Evolutionary conservation across 2,329 filamentous ascomycete species (phyloP).

Genomic region (Curvularia verruculosa): DNA sequence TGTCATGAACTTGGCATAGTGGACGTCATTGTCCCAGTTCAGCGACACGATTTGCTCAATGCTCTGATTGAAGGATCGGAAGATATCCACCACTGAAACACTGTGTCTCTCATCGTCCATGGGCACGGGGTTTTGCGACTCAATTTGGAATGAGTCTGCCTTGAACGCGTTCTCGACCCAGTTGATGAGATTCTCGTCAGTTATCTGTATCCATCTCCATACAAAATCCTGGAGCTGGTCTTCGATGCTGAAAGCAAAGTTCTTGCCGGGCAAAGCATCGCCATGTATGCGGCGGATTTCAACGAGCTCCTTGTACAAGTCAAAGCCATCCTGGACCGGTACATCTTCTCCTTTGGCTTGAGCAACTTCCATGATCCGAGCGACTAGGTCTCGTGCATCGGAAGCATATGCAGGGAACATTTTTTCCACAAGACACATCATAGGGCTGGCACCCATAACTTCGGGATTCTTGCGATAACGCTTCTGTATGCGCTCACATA

Average conservation of each 20-base stretch:
- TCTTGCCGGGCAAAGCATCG: constrained; percentile 70
- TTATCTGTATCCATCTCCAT: constrained; percentile 89
- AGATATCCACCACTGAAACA: constrained; percentile 90
- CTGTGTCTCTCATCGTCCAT: constrained; percentile 88
- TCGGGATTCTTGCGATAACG: constrained; percentile 86
- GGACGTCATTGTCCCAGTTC: constrained; percentile 90
- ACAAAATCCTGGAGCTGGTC: constrained; percentile 87
- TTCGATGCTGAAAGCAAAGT: constrained; percentile 89
- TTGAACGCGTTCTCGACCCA: constrained; percentile 92
- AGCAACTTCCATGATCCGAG: constrained; percentile 76
- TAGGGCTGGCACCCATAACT: constrained; percentile 76
- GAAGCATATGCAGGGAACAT: constrained; percentile 89
- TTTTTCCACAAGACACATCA: constrained; percentile 77
- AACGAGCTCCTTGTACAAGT: constrained; percentile 86
- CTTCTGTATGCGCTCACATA: constrained; percentile 89
- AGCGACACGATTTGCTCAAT: constrained; percentile 85
- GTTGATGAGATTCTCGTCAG: constrained; percentile 77
- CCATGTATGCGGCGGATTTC: constrained; percentile 82
- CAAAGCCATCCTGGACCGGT: constrained; percentile 89
- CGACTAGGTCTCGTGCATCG: constrained; percentile 84
- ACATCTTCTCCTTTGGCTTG: constrained; percentile 75
- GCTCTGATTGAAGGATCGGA: constrained; percentile 90
- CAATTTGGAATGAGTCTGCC: constrained; percentile 83
- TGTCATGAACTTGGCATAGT: constrained; percentile 97
- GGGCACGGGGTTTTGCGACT: constrained; percentile 67